A percentile compares a stretch with the other conserved stretches of the same genome.
Evolutionary conservation across 257 asterid species (phyloP).

Genomic region (Nicotiana sylvestris): DNA sequence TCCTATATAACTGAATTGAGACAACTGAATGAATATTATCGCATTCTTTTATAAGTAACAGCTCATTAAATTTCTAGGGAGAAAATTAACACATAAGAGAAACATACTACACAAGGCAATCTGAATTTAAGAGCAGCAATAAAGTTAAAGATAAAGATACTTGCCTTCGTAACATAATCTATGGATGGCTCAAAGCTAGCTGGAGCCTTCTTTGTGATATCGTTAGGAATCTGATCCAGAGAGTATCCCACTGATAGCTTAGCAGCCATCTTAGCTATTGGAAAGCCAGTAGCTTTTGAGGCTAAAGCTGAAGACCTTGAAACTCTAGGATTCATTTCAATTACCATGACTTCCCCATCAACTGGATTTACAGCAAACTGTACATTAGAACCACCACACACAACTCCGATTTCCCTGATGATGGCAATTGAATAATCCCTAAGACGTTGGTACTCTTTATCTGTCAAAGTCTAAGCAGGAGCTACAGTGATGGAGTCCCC

Average conservation of each 20-base stretch:
- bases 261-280: slow-evolving; percentile 99
- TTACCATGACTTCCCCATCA: slow-evolving; percentile 97
- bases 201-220: slow-evolving; percentile 93
- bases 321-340: slow-evolving; percentile 99
- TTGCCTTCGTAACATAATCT: slow-evolving; percentile 92
- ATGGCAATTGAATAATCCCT: slow-evolving; percentile 97
- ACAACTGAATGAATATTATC: neutral
- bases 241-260: slow-evolving; percentile 92
- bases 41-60: neutral
- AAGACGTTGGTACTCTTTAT: slow-evolving; percentile 88
- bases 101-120: neutral
- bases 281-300: slow-evolving; percentile 98
- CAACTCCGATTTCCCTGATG: slow-evolving; percentile 97
- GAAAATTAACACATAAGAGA: neutral
- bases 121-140: neutral
- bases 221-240: slow-evolving; percentile 96
- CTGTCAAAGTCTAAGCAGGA: slow-evolving; percentile 97
- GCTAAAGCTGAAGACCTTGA: slow-evolving; percentile 97
- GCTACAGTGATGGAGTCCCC: slow-evolving; percentile 99
- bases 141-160: neutral
- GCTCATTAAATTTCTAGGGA: neutral
- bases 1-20: slow-evolving; percentile 3
- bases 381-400: slow-evolving; percentile 95
- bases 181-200: slow-evolving; percentile 99
- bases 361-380: slow-evolving; percentile 94